Evolutionary conservation across 805 yeast genomes (phyloP), one percentile per base, ranked within the genome.

Genomic region (Myxozyma lipomycoides): DNA sequence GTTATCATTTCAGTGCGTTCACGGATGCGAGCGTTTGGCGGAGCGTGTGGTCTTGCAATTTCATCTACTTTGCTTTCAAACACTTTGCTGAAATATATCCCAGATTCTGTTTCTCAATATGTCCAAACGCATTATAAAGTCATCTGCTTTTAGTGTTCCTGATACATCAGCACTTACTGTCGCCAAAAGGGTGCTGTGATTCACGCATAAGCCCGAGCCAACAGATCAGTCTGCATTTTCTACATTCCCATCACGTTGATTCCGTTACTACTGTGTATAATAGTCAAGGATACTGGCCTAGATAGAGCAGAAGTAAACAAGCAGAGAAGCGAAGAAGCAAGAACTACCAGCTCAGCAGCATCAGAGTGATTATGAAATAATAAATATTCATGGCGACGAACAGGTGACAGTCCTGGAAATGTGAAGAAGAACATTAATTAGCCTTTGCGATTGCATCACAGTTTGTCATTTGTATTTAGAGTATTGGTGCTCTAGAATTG

Each of bases 1-100:
- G 80, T 80, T 10, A 78, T 78, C 12, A 78, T 79, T 7, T 72
- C 82, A 2, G 70, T 81, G 1, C 70, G 85, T 62, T 79, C 79
- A 58, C 78, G 78, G 22, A 58, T 77, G 42, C 67, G 85, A 48
- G 75, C 81, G 2, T 73, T 81, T 49, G 86, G 85, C 15, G 83
- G 83, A n/a, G 74, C 84, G 1, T 66, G 78, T 24, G 84, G 85
- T 0, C 67, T 79, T 34, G 82, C 84, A 0, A 64, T 76, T 7
- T 49, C 61, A 17, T 49, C 56, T 1, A 49, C 64, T 6, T 24
- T 56, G 62, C 70, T 22, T 15, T 52, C 58, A 32, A 61, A 61
- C 37, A 45, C 55, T 18, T 40, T 58, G 44, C 37, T 47, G 12
- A 38, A 38, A 19, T 42, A 48, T 19, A 45, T 50, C 23, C 50